phyloP scores from a whole-genome alignment of 768 basidiomycete species.

The Collybia sordida region DNA sequence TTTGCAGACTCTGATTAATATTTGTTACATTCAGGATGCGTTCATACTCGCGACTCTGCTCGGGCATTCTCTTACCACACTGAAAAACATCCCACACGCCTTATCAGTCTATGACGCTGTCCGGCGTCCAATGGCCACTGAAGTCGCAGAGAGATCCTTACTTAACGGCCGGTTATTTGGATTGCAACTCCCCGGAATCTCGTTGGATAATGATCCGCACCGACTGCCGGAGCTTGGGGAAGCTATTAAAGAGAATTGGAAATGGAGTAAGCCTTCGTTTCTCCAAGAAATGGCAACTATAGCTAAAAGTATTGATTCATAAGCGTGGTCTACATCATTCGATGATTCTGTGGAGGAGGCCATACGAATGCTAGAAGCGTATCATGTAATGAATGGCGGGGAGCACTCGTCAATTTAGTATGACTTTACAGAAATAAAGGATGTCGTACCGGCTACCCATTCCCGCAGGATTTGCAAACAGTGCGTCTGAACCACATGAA shows the following conservation, averaged over 20 bases:
- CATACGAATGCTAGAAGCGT: neutral
- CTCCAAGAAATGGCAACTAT: neutral
- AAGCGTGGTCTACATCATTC: slow-evolving; percentile 13
- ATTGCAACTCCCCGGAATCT: slow-evolving; percentile 18
- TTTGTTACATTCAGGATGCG: slow-evolving; percentile 11
- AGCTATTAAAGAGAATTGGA: slow-evolving; percentile 28
- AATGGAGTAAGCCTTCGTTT: slow-evolving; percentile 19
- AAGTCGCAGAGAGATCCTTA: slow-evolving; percentile 25
- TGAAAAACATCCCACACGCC: slow-evolving; percentile 25
- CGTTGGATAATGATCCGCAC: slow-evolving; percentile 15
- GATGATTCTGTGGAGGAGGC: slow-evolving; percentile 9
- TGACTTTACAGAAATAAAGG: no score
- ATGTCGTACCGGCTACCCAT: no score
- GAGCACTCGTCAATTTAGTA: no score
- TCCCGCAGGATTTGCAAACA: no score
- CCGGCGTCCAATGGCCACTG: slow-evolving; percentile 33
- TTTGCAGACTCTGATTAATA: neutral
- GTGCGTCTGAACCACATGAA: no score
- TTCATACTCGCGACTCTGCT: slow-evolving; percentile 13
- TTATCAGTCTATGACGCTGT: slow-evolving; percentile 35
- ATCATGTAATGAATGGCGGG: no score
- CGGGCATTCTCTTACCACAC: slow-evolving; percentile 12
- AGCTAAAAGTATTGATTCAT: neutral
- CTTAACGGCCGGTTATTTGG: slow-evolving; percentile 26
- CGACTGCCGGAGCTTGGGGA: slow-evolving; percentile 22